Conservation (phyloP, 495 filamentous ascomycete genomes). For the Penicillium riverlandense region DNA sequence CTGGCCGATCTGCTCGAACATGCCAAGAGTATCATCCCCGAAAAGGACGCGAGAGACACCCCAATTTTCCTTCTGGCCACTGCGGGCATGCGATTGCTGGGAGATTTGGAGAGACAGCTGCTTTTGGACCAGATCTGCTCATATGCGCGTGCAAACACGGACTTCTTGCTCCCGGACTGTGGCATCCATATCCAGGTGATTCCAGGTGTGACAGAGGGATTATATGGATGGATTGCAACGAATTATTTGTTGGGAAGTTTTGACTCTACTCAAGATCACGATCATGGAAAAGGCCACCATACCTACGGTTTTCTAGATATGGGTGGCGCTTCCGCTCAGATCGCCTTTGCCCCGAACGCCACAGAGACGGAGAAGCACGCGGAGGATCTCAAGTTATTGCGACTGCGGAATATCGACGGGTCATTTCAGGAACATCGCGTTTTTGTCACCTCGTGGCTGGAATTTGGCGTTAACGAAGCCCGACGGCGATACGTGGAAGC, state of each 20-base stretch:
- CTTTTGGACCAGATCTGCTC: conserved; percentile 75
- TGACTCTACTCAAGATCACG: conserved; percentile 65
- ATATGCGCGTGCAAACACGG: conserved; percentile 70
- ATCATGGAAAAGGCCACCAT: conserved; percentile 79
- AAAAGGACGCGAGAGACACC: conserved; percentile 69
- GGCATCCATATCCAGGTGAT: conserved; percentile 89
- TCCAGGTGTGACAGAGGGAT: conserved; percentile 89
- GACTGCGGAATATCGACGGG: conserved; percentile 77
- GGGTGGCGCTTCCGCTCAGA: conserved; percentile 95
- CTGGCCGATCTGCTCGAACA: conserved; percentile 73
- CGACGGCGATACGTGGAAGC: conserved; percentile 70
- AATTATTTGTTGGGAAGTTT: conserved; percentile 96
- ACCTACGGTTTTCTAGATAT: conserved; percentile 98
- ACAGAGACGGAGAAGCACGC: conserved; percentile 89
- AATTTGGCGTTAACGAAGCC: conserved; percentile 91
- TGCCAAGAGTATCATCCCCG: conserved; percentile 75
- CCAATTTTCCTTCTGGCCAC: conserved; percentile 94
- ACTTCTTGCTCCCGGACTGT: conserved; percentile 87
- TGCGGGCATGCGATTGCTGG: conserved; percentile 92
- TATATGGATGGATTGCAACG: conserved; percentile 99
- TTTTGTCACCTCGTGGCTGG: conserved; percentile 94
- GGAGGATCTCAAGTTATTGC: conserved; percentile 78
- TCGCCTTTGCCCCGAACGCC: conserved; percentile 91
- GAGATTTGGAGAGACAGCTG: conserved; percentile 57
- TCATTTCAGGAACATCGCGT: conserved; percentile 70